Evolutionary conservation across 2,329 filamentous ascomycete species (phyloP).

Genomic region (Pseudogymnoascus sp.): DNA sequence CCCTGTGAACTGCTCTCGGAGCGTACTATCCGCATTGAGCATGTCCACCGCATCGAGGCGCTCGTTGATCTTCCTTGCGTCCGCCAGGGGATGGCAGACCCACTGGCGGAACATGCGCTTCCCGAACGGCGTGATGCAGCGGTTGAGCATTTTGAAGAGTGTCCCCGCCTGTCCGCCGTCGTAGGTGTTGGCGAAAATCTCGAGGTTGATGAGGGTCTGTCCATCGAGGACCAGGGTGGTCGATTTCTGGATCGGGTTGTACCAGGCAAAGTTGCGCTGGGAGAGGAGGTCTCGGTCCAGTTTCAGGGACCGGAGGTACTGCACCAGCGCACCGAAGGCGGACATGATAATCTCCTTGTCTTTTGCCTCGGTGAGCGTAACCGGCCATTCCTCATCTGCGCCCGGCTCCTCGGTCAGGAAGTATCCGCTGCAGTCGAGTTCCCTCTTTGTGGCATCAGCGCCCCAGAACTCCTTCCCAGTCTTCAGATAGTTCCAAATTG

Average conservation of each 20-base stretch:
- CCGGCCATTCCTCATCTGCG: constrained; percentile 63
- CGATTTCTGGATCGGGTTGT: constrained; percentile 82
- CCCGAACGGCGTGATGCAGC: constrained; percentile 92
- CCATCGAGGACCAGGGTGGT: constrained; percentile 89
- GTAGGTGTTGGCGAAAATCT: constrained; percentile 87
- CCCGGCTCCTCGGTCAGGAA: constrained; percentile 52
- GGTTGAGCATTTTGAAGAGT: constrained; percentile 81
- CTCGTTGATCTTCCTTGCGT: constrained; percentile 82
- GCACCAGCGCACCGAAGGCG: constrained; percentile 77
- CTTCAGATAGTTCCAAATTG: constrained; percentile 92
- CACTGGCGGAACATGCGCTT: constrained; percentile 94
- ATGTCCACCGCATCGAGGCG: constrained; percentile 90
- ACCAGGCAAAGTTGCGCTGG: constrained; percentile 83
- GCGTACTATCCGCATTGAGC: constrained; percentile 70
- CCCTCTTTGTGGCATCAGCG: constrained; percentile 70
- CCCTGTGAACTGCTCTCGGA: constrained; percentile 80
- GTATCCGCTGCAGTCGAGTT: constrained; percentile 72
- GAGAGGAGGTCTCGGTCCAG: constrained; percentile 81
- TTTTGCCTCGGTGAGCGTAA: constrained; percentile 60
- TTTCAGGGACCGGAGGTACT: constrained; percentile 80
- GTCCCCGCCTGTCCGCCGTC: constrained; percentile 82
- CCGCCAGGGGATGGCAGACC: constrained; percentile 91
- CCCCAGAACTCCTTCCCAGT: constrained; percentile 85
- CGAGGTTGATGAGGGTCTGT: constrained; percentile 95
- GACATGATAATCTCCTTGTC: constrained; percentile 83